Conservation (phyloP, 2,329 filamentous ascomycete genomes). For the Microcyclosporella mali region DNA sequence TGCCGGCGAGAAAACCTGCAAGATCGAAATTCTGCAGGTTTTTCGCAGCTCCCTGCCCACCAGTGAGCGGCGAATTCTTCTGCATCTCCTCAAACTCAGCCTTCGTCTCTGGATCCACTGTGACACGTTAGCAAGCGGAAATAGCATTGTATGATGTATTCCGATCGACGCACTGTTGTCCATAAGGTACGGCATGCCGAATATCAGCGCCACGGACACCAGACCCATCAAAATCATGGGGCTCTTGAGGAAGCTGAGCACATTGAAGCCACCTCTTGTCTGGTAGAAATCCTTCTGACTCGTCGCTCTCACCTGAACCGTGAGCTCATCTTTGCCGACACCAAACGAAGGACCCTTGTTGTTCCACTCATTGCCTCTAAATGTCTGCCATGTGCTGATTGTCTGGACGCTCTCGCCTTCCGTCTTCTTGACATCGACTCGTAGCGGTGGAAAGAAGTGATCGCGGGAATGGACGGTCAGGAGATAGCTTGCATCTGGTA, state of each 20-base stretch:
- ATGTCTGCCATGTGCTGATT: slow-evolving; percentile 74
- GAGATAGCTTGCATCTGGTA: slow-evolving; percentile 69
- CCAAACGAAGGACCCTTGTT: slow-evolving; percentile 66
- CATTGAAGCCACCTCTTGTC: slow-evolving; percentile 58
- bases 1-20: slow-evolving; percentile 62
- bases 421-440: slow-evolving; percentile 60
- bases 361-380: slow-evolving; percentile 80
- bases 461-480: slow-evolving; percentile 71
- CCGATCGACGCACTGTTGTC: slow-evolving; percentile 71
- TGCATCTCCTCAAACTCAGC: slow-evolving; percentile 90
- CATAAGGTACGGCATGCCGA: slow-evolving; percentile 91
- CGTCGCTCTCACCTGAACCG: slow-evolving; percentile 57
- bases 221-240: slow-evolving; percentile 94
- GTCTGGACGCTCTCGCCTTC: slow-evolving; percentile 38
- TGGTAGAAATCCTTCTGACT: slow-evolving; percentile 69
- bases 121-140: slow-evolving; percentile 10
- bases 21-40: slow-evolving; percentile 60
- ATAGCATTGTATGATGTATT: not conserved
- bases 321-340: slow-evolving; percentile 38
- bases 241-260: slow-evolving; percentile 80
- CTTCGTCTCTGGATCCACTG: slow-evolving; percentile 94
- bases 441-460: slow-evolving; percentile 68
- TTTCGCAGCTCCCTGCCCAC: slow-evolving; percentile 40
- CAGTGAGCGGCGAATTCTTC: slow-evolving; percentile 60
- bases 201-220: slow-evolving; percentile 72